Percentiles rank a stretch among this genome's conserved stretches.
Conservation (phyloP, 495 filamentous ascomycete genomes). For the Aspergillus mulundensis region DNA sequence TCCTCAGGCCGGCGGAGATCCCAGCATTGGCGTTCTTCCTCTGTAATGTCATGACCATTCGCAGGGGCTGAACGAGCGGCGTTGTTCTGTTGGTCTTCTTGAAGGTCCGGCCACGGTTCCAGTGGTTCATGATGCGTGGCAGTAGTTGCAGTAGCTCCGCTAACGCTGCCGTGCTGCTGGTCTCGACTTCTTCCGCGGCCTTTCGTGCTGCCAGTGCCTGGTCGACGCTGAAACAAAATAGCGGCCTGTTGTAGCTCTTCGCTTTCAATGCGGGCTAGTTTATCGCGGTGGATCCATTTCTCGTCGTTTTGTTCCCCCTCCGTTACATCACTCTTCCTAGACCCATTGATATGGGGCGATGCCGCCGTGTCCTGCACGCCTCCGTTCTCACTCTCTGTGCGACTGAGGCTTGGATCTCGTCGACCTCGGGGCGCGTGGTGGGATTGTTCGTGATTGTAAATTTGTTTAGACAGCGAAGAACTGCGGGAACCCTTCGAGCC, state of each 20-base stretch:
- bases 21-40: constrained; percentile 47
- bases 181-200: constrained; percentile 53
- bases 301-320: constrained; percentile 33
- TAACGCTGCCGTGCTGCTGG: constrained; percentile 30
- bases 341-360: constrained; percentile 14
- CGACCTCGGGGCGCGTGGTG: constrained; percentile 31
- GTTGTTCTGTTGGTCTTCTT: constrained; percentile 41
- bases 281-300: constrained; percentile 94
- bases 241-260: constrained; percentile 88
- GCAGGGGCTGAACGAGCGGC: constrained; percentile 43
- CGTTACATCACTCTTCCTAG: constrained; percentile 18
- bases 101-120: constrained; percentile 37
- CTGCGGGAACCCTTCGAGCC: constrained; percentile 39
- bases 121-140: constrained; percentile 28
- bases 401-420: constrained; percentile 46
- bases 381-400: constrained; percentile 52
- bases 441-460: constrained; percentile 26
- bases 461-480: constrained; percentile 35
- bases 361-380: constrained; percentile 39
- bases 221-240: constrained; percentile 60
- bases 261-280: constrained; percentile 88
- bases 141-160: constrained; percentile 25
- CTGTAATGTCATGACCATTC: constrained; percentile 30
- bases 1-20: constrained; percentile 80
- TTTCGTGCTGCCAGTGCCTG: constrained; percentile 53